These are phyloP conservation scores for Apophysomyces trapeziformis DNA, from an alignment of 371 early-diverging fungal species.

Conservation along the genomic window DNA sequence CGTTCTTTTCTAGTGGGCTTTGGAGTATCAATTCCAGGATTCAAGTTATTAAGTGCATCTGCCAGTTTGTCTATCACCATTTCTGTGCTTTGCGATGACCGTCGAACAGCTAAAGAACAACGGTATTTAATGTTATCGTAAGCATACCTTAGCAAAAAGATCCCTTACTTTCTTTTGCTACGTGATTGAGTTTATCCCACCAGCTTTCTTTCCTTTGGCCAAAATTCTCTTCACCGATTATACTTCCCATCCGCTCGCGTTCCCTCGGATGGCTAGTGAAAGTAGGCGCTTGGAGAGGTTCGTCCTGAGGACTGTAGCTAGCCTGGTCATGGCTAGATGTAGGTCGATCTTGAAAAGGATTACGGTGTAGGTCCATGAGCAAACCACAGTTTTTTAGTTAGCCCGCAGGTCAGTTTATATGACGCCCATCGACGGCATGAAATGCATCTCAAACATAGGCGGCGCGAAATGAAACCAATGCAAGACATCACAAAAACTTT, in stretches of 20 bases:
- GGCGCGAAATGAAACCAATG: no score
- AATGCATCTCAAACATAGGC: no score
- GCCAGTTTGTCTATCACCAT: slow-evolving; percentile 17
- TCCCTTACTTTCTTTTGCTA: slow-evolving; percentile 19
- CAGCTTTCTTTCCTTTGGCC: slow-evolving; percentile 12
- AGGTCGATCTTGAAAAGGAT: not conserved
- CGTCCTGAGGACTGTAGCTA: slow-evolving; percentile 22
- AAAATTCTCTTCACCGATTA: not conserved
- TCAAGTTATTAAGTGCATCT: slow-evolving; percentile 18
- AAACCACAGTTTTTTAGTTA: no score
- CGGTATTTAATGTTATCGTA: no score
- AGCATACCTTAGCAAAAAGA: no score
- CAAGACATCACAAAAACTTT: no score
- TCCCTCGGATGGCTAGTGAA: not conserved
- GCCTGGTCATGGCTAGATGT: not conserved
- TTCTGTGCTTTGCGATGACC: slow-evolving; percentile 18
- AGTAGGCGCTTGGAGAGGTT: slow-evolving; percentile 17
- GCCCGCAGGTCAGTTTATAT: no score
- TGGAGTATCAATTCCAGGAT: slow-evolving; percentile 14
- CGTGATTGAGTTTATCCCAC: slow-evolving; percentile 12
- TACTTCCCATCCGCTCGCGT: slow-evolving; percentile 8
- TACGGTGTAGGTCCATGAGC: slow-evolving; percentile 1
- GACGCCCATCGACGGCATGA: not conserved
- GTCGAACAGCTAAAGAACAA: slow-evolving; percentile 9
- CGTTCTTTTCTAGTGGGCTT: not conserved